Evolutionary conservation across 495 filamentous ascomycete species (phyloP).

Genomic region (Aspergillus sclerotioniger): DNA sequence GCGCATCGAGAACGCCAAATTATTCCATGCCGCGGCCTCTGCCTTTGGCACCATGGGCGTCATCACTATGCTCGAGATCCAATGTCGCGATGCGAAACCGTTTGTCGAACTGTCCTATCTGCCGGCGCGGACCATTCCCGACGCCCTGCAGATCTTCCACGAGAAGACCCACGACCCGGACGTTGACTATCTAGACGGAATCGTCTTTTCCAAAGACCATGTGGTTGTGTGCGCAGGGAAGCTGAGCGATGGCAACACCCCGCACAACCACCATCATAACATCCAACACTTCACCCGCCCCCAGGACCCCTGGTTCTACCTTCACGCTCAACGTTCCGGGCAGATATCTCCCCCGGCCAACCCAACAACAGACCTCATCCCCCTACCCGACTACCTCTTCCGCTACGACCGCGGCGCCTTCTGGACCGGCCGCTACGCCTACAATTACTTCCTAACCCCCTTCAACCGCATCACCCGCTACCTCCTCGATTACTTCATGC

Average conservation of each 20-base stretch:
- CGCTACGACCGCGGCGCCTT: constrained; percentile 64
- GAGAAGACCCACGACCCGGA: constrained; percentile 27
- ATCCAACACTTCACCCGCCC: constrained; percentile 45
- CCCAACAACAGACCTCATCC: constrained; percentile 43
- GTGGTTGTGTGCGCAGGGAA: constrained; percentile 51
- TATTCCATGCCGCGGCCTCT: constrained; percentile 53
- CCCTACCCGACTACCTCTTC: constrained; percentile 59
- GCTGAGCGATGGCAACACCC: constrained; percentile 32
- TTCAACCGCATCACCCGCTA: constrained; percentile 55
- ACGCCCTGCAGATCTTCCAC: constrained; percentile 40
- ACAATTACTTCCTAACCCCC: constrained; percentile 54
- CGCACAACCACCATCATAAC: not conserved
- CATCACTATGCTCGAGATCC: constrained; percentile 52
- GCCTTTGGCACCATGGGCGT: constrained; percentile 54
- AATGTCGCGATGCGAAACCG: constrained; percentile 44
- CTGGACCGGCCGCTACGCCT: constrained; percentile 52
- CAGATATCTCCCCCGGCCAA: constrained; percentile 3
- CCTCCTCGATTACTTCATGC: constrained; percentile 51
- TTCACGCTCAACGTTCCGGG: constrained; percentile 39
- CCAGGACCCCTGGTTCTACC: constrained; percentile 59
- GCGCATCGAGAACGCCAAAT: constrained; percentile 35
- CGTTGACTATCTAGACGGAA: constrained; percentile 57
- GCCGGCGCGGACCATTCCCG: constrained; percentile 33
- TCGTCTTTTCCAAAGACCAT: constrained; percentile 42
- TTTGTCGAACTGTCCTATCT: constrained; percentile 52